Evolutionary conservation across 345 rosid genomes (phyloP).

Genomic region (Theobroma cacao): DNA sequence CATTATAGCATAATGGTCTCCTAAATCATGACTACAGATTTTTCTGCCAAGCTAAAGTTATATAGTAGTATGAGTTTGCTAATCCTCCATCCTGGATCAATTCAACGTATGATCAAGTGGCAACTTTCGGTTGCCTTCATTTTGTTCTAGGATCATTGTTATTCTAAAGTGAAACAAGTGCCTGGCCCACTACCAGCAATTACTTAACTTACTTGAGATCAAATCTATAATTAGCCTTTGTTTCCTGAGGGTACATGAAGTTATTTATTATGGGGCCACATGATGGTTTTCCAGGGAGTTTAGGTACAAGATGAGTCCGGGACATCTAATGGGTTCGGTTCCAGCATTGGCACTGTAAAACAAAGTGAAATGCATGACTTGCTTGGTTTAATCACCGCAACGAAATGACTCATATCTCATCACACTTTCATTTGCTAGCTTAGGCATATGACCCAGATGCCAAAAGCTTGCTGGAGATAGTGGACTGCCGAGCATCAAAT

Average conservation of each 20-base stretch:
- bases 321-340: neutral
- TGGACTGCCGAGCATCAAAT: neutral
- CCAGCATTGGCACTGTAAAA: neutral
- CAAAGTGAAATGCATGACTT: neutral
- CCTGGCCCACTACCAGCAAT: slow-evolving; percentile 12
- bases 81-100: neutral
- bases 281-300: neutral
- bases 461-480: neutral
- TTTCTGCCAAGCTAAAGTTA: neutral
- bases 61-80: neutral
- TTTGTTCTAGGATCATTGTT: neutral
- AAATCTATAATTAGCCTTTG: neutral
- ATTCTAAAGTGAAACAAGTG: slow-evolving; percentile 6
- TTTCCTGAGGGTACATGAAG: neutral
- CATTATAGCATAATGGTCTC: neutral
- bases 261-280: neutral
- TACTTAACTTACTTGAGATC: neutral
- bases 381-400: neutral
- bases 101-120: slow-evolving; percentile 6
- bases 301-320: neutral
- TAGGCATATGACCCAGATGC: neutral
- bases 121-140: slow-evolving; percentile 10
- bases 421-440: neutral
- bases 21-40: neutral
- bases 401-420: neutral